Percentiles rank a stretch among this genome's conserved stretches.
phyloP scores from a whole-genome alignment of 352 stramenopile species.

The Phytophthora macrochlamydospora region DNA sequence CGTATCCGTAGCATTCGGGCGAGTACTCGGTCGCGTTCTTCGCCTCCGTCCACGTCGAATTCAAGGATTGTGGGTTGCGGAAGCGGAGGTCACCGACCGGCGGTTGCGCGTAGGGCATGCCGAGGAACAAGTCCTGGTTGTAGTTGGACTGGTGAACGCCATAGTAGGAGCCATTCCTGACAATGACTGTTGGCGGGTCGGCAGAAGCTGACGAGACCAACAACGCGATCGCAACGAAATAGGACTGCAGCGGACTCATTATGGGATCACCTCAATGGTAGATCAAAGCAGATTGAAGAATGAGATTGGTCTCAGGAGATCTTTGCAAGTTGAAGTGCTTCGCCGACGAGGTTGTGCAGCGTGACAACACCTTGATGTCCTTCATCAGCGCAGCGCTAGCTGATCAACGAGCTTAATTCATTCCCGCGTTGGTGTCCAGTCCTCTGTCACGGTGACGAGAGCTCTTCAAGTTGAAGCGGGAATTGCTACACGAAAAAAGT shows the following conservation, averaged over 20 bases:
- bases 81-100: conserved; percentile 24
- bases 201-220: neutral
- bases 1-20: conserved; percentile 31
- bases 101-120: conserved; percentile 17
- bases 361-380: too few species aligned
- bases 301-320: neutral
- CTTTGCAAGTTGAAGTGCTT: neutral
- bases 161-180: conserved; percentile 16
- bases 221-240: neutral
- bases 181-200: conserved; percentile 1
- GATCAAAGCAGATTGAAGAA: neutral
- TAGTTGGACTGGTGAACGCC: conserved; percentile 13
- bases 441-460: neutral
- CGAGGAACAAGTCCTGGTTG: conserved; percentile 24
- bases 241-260: neutral
- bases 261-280: neutral
- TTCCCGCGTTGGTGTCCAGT: neutral
- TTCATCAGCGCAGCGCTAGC: too few species aligned
- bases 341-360: too few species aligned
- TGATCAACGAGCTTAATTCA: neutral
- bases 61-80: conserved; percentile 12
- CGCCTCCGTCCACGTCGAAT: conserved; percentile 16
- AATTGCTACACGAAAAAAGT: neutral
- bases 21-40: conserved; percentile 39
- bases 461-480: neutral